Percentiles rank a stretch among this genome's conserved stretches.
phyloP scores from a whole-genome alignment of 164 flowering plant species.

The Sextonia rubra region DNA sequence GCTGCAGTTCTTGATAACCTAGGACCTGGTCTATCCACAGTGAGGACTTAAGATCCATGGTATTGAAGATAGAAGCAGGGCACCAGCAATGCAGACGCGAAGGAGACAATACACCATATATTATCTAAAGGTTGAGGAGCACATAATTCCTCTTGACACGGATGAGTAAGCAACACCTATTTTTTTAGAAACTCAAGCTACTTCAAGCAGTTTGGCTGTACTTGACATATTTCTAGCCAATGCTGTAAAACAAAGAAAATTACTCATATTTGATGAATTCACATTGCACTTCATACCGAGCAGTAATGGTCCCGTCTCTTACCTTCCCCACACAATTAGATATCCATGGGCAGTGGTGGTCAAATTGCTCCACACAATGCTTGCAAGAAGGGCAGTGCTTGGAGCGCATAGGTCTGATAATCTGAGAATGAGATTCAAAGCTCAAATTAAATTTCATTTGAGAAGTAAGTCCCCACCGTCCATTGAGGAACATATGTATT shows the following conservation, averaged over 20 bases:
- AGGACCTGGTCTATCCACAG: too few relatives aligned
- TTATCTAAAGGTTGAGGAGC: too few relatives aligned
- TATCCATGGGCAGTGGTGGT: conserved; percentile 99
- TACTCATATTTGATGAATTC: background rate
- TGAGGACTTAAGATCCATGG: too few relatives aligned
- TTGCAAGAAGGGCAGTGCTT: conserved; percentile 91
- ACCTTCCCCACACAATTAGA: conserved; percentile 99
- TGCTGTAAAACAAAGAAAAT: background rate
- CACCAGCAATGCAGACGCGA: too few relatives aligned
- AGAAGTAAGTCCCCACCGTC: background rate
- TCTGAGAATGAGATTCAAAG: conserved; percentile 35
- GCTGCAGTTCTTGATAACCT: too few relatives aligned
- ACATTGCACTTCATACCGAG: background rate
- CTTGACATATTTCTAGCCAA: background rate
- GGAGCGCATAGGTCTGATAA: conserved; percentile 91
- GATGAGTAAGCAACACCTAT: too few relatives aligned
- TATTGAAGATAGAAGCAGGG: too few relatives aligned
- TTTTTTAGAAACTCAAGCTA: too few relatives aligned
- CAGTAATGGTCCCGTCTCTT: conserved; percentile 10
- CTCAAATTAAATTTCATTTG: background rate
- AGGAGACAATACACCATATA: too few relatives aligned
- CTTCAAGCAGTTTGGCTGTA: too few relatives aligned
- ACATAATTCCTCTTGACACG: too few relatives aligned
- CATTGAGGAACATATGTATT: background rate
- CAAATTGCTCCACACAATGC: conserved; percentile 93